Percentiles rank a stretch among this genome's conserved stretches.
phyloP scores from a whole-genome alignment of 805 yeast species.

The Candida fluviatilis region DNA sequence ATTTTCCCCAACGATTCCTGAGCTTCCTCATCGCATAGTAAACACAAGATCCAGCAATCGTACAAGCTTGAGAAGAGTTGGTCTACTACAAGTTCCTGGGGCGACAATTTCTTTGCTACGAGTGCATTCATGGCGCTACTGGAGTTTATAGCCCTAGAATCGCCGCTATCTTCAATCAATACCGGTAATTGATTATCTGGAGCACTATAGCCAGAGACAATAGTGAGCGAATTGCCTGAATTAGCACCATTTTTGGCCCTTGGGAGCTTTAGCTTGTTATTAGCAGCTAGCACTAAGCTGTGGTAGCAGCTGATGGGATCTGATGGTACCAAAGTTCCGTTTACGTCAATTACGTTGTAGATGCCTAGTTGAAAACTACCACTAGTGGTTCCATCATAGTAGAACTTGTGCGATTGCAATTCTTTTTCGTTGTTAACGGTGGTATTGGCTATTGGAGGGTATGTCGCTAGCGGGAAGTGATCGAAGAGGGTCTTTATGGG shows the following conservation, averaged over 20 bases:
- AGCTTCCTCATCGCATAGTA: slow-evolving; percentile 16
- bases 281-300: slow-evolving; percentile 43
- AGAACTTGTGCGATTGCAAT: slow-evolving; percentile 9
- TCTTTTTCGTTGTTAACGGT: slow-evolving; percentile 10
- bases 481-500: slow-evolving; percentile 45
- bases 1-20: slow-evolving; percentile 7
- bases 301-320: slow-evolving; percentile 56
- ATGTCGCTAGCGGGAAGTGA: slow-evolving; percentile 45
- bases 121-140: slow-evolving; percentile 11
- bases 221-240: slow-evolving; percentile 32
- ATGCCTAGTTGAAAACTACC: slow-evolving; percentile 51
- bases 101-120: slow-evolving; percentile 31
- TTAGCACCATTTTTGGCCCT: slow-evolving; percentile 4
- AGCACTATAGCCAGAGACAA: slow-evolving; percentile 47
- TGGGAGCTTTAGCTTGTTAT: slow-evolving; percentile 44
- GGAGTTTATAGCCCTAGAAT: slow-evolving; percentile 25
- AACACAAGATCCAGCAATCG: slow-evolving; percentile 45
- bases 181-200: slow-evolving; percentile 51
- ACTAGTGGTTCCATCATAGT: slow-evolving; percentile 12
- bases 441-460: slow-evolving; percentile 30
- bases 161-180: slow-evolving; percentile 45
- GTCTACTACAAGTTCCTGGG: slow-evolving; percentile 27
- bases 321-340: slow-evolving; percentile 39
- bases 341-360: slow-evolving; percentile 35
- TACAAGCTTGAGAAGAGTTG: slow-evolving; percentile 30